A percentile compares a stretch with the other conserved stretches of the same genome.
These are phyloP conservation scores for Plasmodium ovale DNA, from an alignment of 169 alveolate genomes.

Conservation along the genomic window DNA sequence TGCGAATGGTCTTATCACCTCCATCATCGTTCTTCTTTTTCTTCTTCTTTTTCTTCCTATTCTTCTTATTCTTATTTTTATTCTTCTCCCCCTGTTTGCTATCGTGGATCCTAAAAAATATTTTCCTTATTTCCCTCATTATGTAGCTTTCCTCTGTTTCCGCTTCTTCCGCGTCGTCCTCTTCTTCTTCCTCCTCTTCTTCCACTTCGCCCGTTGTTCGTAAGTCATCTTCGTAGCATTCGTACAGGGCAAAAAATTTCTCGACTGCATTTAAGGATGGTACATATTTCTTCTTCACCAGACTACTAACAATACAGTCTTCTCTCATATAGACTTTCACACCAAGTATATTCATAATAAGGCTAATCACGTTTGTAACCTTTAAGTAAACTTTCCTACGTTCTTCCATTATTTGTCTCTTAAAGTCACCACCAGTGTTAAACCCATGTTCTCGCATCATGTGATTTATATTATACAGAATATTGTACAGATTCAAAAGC, in stretches of 20 bases:
- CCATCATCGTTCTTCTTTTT: slow-evolving; percentile 3
- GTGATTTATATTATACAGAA: slow-evolving; percentile 49
- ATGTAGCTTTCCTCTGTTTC: slow-evolving; percentile 16
- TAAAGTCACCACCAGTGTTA: slow-evolving; percentile 16
- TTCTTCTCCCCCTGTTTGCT: neutral
- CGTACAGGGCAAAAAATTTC: slow-evolving; percentile 30
- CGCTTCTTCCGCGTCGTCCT: neutral
- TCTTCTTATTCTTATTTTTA: neutral
- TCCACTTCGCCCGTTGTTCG: neutral
- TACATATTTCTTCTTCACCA: slow-evolving; percentile 19
- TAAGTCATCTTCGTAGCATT: slow-evolving; percentile 24
- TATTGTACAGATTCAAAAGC: slow-evolving; percentile 15
- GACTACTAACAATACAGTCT: neutral
- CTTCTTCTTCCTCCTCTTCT: neutral
- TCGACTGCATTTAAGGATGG: slow-evolving; percentile 20
- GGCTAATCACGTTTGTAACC: slow-evolving; percentile 14
- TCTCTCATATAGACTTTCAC: slow-evolving; percentile 15
- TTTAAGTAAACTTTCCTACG: slow-evolving; percentile 37
- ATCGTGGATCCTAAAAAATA: neutral
- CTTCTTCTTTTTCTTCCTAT: neutral
- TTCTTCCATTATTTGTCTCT: slow-evolving; percentile 24
- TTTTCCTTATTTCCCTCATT: slow-evolving; percentile 13
- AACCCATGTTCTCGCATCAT: slow-evolving; percentile 35
- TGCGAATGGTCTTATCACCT: no score
- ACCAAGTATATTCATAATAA: slow-evolving; percentile 35